A percentile compares a stretch with the other conserved stretches of the same genome.
Conservation (phyloP, 441 rosid species). For the Eutrema salsugineum region DNA sequence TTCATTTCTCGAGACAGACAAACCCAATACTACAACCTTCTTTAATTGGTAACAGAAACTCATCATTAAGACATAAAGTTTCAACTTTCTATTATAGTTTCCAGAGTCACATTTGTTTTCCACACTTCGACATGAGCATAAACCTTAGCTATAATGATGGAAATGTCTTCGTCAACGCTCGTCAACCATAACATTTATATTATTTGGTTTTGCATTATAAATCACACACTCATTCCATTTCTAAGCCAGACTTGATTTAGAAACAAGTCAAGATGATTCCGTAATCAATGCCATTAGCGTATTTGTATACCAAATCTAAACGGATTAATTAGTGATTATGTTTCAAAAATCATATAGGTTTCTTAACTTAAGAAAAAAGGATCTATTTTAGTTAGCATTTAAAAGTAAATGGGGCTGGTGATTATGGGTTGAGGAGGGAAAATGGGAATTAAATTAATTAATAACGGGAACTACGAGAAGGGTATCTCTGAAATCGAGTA, state of each 20-base stretch:
- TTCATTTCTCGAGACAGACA: constrained; percentile 23
- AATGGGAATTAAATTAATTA: constrained; percentile 20
- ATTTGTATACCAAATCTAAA: background rate
- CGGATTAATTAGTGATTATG: background rate
- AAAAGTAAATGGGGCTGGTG: background rate
- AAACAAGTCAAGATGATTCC: constrained; percentile 16
- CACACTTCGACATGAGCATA: constrained; percentile 7
- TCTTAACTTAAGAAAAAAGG: background rate
- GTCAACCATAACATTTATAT: background rate
- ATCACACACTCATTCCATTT: background rate
- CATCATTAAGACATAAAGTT: constrained; percentile 31
- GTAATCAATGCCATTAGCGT: constrained; percentile 11
- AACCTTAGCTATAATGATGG: constrained; percentile 12
- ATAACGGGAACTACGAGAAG: constrained; percentile 26
- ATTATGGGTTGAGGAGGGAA: constrained; percentile 18
- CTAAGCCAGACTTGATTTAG: background rate
- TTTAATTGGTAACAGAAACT: constrained; percentile 30
- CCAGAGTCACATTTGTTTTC: constrained; percentile 18
- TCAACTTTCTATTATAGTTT: constrained; percentile 16
- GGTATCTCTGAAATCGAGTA: constrained; percentile 33
- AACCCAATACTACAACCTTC: constrained; percentile 22
- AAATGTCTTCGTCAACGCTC: constrained; percentile 14
- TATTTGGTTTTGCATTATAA: background rate
- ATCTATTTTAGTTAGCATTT: background rate
- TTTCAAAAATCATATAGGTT: background rate